phyloP scores from a whole-genome alignment of 78 protist species.

The Dictyostelium brefeldianum region DNA sequence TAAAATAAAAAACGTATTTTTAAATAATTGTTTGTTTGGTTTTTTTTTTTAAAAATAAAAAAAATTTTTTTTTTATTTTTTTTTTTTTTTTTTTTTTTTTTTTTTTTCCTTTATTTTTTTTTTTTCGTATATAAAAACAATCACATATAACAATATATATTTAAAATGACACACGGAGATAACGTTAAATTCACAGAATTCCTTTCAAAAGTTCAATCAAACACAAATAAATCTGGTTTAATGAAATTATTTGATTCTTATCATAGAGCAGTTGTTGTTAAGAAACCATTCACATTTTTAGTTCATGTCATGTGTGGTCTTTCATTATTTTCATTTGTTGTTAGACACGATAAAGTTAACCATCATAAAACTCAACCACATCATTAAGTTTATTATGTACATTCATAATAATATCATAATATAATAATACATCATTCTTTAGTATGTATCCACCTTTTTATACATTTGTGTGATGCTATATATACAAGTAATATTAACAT shows the following conservation, averaged over 20 bases:
- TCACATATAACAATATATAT: neutral
- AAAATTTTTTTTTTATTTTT: neutral
- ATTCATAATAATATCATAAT: neutral
- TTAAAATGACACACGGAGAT: neutral
- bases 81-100: neutral
- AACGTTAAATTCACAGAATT: constrained; percentile 21
- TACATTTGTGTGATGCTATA: too few species aligned
- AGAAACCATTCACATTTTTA: constrained; percentile 4
- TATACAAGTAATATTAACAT: too few species aligned
- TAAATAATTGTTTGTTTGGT: neutral
- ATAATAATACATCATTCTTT: too few species aligned
- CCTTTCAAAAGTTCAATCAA: neutral
- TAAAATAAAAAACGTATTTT: neutral
- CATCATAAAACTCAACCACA: constrained; percentile 74
- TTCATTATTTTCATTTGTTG: constrained; percentile 18
- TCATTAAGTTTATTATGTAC: constrained; percentile 17
- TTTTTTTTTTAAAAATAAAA: constrained; percentile 18
- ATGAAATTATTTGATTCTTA: constrained; percentile 13
- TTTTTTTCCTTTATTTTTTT: neutral
- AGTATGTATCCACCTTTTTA: too few species aligned
- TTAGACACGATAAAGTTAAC: constrained; percentile 37
- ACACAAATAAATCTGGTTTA: constrained; percentile 17
- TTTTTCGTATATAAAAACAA: neutral
- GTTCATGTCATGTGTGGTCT: constrained; percentile 49
- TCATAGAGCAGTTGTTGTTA: constrained; percentile 18